These are phyloP conservation scores for Lachancea cidri DNA, from an alignment of 805 yeast genomes.

Conservation along the genomic window DNA sequence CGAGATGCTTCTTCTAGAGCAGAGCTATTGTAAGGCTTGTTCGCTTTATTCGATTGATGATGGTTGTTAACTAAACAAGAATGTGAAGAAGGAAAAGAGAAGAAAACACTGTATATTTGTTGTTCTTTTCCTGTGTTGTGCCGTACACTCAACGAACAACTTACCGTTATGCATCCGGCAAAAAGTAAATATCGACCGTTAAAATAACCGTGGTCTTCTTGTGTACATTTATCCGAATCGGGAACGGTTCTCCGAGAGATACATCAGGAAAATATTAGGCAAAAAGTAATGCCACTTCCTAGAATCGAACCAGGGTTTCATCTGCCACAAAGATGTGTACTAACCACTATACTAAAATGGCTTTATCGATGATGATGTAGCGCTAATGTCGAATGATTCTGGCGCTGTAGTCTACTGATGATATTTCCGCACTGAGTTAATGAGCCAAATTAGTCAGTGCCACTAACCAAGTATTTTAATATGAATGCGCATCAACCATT, in stretches of 20 bases:
- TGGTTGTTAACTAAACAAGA: not conserved
- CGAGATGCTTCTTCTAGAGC: not conserved
- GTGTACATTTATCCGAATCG: not conserved
- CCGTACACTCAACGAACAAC: too few species aligned
- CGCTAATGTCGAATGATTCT: too few species aligned
- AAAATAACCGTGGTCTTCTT: not conserved
- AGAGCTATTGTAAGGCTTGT: not conserved
- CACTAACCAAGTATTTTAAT: too few species aligned
- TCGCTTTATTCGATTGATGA: not conserved
- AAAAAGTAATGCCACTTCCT: slow-evolving; percentile 36
- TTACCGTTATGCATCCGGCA: too few species aligned
- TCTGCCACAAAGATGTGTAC: slow-evolving; percentile 41
- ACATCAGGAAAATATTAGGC: too few species aligned
- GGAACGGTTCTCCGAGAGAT: too few species aligned
- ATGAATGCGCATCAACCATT: too few species aligned
- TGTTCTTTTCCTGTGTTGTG: not conserved
- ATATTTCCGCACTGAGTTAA: too few species aligned
- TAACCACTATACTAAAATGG: slow-evolving; percentile 41
- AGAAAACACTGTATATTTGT: not conserved
- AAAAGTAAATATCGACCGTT: not conserved
- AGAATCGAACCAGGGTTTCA: slow-evolving; percentile 40
- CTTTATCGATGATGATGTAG: slow-evolving; percentile 6
- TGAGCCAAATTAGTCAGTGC: too few species aligned
- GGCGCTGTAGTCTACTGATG: too few species aligned
- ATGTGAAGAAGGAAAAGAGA: not conserved